Evolutionary conservation across 202 grass and related monocot species (phyloP), one percentile per base, ranked within the genome.

Genomic region (Eragrostis tef): DNA sequence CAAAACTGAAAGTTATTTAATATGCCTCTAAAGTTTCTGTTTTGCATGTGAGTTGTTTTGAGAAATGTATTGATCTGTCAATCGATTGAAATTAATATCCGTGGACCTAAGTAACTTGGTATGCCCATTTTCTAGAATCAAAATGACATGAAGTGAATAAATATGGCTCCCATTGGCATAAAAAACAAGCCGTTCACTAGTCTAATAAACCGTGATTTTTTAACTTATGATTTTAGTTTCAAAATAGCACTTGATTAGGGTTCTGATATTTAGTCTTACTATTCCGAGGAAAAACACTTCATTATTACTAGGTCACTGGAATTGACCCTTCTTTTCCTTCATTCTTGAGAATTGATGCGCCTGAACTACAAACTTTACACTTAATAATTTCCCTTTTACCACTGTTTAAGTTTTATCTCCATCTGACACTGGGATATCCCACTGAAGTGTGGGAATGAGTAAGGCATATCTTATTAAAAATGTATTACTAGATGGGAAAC

Each of bases 321-420:
- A 58, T 20, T 57, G 36, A 31, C 8, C 42, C 34, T 60, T 20
- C 47, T 4, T 26, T 42, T 59, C 6, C 11, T 12, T 74, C 3
- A 36, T 22, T 34, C 19, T 24, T 4, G 17, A 20, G 67, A 61
- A 49, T 20, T 81, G 17, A 67, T 51, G 67, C 46, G 8, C 19
- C 6, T 29, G 47, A 42, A 29, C 22, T 75, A 56, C 10, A 6
- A 66, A 75, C 66, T 83, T 22, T 45, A 66, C 34, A 72, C 66
- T n/a, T n/a, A n/a, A 9, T 54, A 54, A 20, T 54, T 8, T 20
- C 52, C 31, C 31, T 34, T 54, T 56, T 9, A 20, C 19, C 7
- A 21, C 52, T 56, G 19, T 7, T 56, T 56, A 56, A 21, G 52
- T 54, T 54, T 20, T 7, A 56, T 56, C 4, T 0, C 6, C 6